Base-by-base conservation (phyloP, 768 basidiomycete species). In the Scleroderma bovista region DNA sequence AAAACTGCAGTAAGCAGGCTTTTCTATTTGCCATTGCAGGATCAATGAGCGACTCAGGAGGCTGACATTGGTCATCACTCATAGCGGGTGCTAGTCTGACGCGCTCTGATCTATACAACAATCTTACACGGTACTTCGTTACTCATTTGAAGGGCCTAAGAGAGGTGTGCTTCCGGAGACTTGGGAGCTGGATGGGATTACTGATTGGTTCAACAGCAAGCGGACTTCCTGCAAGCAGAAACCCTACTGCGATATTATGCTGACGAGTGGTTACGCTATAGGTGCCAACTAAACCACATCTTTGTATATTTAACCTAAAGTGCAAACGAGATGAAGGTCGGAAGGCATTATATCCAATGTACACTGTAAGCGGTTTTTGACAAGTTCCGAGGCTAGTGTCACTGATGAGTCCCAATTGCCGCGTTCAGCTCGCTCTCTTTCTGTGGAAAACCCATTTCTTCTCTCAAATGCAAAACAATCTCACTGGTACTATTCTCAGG, bases 251-350 rank as follows among this genome's bases (percentile, higher is more conserved):
- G 85, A 55, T 96, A 89, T 65, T 99, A 98, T 63, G 92, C 91
- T 1, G 66, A 70, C 51, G 93, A 97, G 68, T 98, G 96, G 93
- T 39, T 98, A 97, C 72, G 98, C 96, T 0, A 95, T 86, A 2
- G 95, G 95, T 41, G 94, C 95, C 1, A 93, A 90, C 63, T 98
- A 96, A 95, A 98, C 66, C 87, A 95, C 49, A 72, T 99, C 33
- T 98, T 98, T 74, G 93, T 92, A 2, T 98, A 98, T 72, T 78
- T 99, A 50, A 98, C 98, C 69, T 99, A 39, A 95, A 94, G 73
- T 79, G 95, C 46, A 95, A 99, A 66, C 83, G 94, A 62, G 95
- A 98, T 60, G 95, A 98, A 67, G 96, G 96, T 15, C 77, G 94
- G 60, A 94, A 91, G 69, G 87, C 85, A 38, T 88, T 98, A 19